A percentile compares a stretch with the other conserved stretches of the same genome.
Conservation (phyloP, 1,139 yeast species). For the Sugiyamaella neomexicana region DNA sequence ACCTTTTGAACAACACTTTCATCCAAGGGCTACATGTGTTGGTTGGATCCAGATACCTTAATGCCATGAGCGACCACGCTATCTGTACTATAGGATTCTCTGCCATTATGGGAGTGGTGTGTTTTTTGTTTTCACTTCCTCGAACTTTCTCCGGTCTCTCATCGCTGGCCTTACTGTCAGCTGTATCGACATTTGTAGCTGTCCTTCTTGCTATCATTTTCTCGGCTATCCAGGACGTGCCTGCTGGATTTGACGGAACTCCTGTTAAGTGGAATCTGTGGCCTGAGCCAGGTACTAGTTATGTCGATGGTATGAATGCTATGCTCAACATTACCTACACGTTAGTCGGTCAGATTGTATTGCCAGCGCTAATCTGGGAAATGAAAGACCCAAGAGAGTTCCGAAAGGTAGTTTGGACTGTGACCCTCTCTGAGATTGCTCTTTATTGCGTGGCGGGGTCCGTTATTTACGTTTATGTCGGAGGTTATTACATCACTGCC, state of each 20-base stretch:
- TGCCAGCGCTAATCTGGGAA: slow-evolving; percentile 61
- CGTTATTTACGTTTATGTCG: slow-evolving; percentile 58
- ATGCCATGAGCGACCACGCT: slow-evolving; percentile 54
- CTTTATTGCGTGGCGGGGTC: slow-evolving; percentile 56
- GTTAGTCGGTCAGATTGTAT: slow-evolving; percentile 63
- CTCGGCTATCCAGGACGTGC: slow-evolving; percentile 55
- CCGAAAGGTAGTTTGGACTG: slow-evolving; percentile 55
- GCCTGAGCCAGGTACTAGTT: slow-evolving; percentile 54
- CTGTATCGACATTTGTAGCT: slow-evolving; percentile 57
- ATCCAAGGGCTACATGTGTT: slow-evolving; percentile 61
- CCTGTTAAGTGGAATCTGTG: slow-evolving; percentile 51
- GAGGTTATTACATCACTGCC: slow-evolving; percentile 54
- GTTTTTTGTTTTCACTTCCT: slow-evolving; percentile 54
- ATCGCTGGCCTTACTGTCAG: slow-evolving; percentile 52
- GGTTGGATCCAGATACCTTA: slow-evolving; percentile 60
- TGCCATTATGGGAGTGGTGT: slow-evolving; percentile 50
- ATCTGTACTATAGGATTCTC: slow-evolving; percentile 54
- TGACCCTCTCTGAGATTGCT: slow-evolving; percentile 52
- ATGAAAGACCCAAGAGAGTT: slow-evolving; percentile 60
- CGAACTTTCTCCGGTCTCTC: slow-evolving; percentile 57
- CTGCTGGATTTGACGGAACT: slow-evolving; percentile 44
- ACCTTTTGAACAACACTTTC: slow-evolving; percentile 54
- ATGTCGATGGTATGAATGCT: slow-evolving; percentile 57
- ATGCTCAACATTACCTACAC: slow-evolving; percentile 60
- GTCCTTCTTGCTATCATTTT: slow-evolving; percentile 54